A percentile compares a stretch with the other conserved stretches of the same genome.
These are phyloP conservation scores for Colletotrichum camelliae DNA, from an alignment of 2,329 filamentous ascomycete species.

Conservation along the genomic window DNA sequence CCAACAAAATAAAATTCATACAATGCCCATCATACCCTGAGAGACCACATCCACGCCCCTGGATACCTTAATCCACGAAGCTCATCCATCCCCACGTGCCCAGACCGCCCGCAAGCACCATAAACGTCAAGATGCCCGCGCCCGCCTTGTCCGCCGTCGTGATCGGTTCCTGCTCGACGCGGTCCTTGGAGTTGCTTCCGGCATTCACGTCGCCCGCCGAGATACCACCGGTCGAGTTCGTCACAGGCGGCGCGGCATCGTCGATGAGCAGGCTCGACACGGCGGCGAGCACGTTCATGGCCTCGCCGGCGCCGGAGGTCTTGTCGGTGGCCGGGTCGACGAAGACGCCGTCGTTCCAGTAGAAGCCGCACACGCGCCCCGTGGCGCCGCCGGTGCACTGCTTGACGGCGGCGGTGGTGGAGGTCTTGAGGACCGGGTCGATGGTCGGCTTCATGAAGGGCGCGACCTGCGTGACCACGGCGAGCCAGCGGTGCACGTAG, in stretches of 20 bases:
- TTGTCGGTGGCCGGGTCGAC: constrained; percentile 54
- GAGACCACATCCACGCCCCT: too few relatives aligned
- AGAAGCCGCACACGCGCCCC: constrained; percentile 67
- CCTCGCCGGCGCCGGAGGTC: constrained; percentile 62
- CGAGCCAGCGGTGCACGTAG: constrained; percentile 70
- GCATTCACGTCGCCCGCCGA: constrained; percentile 47
- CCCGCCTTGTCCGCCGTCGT: constrained; percentile 52
- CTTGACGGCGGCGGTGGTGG: constrained; percentile 63
- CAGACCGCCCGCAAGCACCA: constrained; percentile 45
- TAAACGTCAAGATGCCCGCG: constrained; percentile 52
- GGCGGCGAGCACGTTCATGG: constrained; percentile 62
- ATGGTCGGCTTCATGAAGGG: constrained; percentile 63
- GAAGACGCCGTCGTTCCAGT: constrained; percentile 58
- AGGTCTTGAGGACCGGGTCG: constrained; percentile 61
- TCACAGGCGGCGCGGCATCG: constrained; percentile 45
- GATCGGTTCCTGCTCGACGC: constrained; percentile 36
- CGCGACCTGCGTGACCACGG: constrained; percentile 64
- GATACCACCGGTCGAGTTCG: constrained; percentile 55
- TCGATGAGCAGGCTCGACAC: constrained; percentile 55
- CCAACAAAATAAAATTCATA: neutral
- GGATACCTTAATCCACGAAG: constrained; percentile 10
- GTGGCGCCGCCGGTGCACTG: constrained; percentile 66
- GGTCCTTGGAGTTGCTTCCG: constrained; percentile 36
- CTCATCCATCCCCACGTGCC: constrained; percentile 59
- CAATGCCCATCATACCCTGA: neutral